phyloP scores from a whole-genome alignment of 768 basidiomycete genomes.

The Sistotremastrum suecicum region DNA sequence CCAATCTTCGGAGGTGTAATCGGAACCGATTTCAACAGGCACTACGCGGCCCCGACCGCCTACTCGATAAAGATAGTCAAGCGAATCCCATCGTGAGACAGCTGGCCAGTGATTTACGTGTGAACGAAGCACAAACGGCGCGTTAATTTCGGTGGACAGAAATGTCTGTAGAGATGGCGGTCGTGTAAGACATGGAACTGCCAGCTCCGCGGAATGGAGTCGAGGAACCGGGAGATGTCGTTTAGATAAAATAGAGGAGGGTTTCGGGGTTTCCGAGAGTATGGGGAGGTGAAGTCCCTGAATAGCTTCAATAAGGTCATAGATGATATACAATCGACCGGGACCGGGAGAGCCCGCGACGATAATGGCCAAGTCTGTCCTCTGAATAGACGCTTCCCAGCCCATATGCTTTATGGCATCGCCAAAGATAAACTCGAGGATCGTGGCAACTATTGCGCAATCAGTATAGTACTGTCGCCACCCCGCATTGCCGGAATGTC shows the following conservation, averaged over 20 bases:
- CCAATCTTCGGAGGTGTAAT: slow-evolving; percentile 77
- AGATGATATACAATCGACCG: slow-evolving; percentile 44
- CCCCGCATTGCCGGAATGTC: too few species aligned
- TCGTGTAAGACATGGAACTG: slow-evolving; percentile 26
- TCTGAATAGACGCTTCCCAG: slow-evolving; percentile 32
- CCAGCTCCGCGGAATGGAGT: slow-evolving; percentile 13
- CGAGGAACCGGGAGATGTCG: slow-evolving; percentile 5
- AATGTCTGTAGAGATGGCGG: slow-evolving; percentile 50
- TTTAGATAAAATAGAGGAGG: slow-evolving; percentile 1
- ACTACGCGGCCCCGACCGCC: slow-evolving; percentile 76
- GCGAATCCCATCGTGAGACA: slow-evolving; percentile 52
- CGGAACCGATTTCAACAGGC: slow-evolving; percentile 78
- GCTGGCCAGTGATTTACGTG: slow-evolving; percentile 72
- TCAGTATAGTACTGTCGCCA: too few species aligned
- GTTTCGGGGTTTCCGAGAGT: background rate
- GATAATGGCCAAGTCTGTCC: slow-evolving; percentile 71
- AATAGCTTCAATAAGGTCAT: slow-evolving; percentile 42
- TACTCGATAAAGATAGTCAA: slow-evolving; percentile 49
- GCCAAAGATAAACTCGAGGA: too few species aligned
- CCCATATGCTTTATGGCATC: slow-evolving; percentile 9
- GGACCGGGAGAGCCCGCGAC: slow-evolving; percentile 65
- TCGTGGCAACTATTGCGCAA: too few species aligned
- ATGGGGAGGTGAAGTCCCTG: slow-evolving; percentile 28
- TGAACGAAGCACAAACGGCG: slow-evolving; percentile 63
- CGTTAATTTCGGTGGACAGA: slow-evolving; percentile 23